Evolutionary conservation across 2,329 filamentous ascomycete species (phyloP), one percentile per base, ranked within the genome.

Genomic region (Xenoacremonium recifei): DNA sequence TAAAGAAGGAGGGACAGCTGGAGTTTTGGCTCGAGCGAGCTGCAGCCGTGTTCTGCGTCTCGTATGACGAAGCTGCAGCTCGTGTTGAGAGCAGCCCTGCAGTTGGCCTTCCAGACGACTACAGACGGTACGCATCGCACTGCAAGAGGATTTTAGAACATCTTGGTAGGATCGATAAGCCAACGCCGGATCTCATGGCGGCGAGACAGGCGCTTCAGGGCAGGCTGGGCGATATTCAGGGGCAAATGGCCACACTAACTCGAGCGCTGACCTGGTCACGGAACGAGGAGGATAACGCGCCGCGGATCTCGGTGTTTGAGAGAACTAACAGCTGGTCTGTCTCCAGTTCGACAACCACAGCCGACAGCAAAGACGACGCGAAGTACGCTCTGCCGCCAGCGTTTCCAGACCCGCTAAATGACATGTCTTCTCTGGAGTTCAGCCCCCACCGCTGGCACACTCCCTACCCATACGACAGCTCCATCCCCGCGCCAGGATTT

Each of bases 251-350:
- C 19, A 46, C 40, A 9, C 39, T 49, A 12, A 34, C 53, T 33
- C 41, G 42, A 37, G 17, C 15, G 49, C 51, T 45, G 34, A 47
- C 47, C 32, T 42, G 42, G 7, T 33, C 36, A 21, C 40, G 37
- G 20, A 47, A 45, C 10, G 29, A 38, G 39, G 37, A 42, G 39
- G 40, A 40, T 13, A 44, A 38, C n/a, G 47, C 38, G n/a, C 50
- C 51, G 19, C 47, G 54, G n/a, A 44, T 57, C 18, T 57, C 53
- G 3, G 51, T 57, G 6, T 57, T 57, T 36, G 53, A 56, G 20
- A 52, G 52, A 37, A 51, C 51, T 31, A 56, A 51, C 19, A 53
- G 45, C 34, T 30, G 48, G 17, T 54, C 53, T 13, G 23, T 47
- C 1, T 49, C 49, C 7, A 53, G 45, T 32, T 52, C 53, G 3